Base-by-base conservation (phyloP, 2,329 filamentous ascomycete genomes). In the Rhynchosporium graminicola region DNA sequence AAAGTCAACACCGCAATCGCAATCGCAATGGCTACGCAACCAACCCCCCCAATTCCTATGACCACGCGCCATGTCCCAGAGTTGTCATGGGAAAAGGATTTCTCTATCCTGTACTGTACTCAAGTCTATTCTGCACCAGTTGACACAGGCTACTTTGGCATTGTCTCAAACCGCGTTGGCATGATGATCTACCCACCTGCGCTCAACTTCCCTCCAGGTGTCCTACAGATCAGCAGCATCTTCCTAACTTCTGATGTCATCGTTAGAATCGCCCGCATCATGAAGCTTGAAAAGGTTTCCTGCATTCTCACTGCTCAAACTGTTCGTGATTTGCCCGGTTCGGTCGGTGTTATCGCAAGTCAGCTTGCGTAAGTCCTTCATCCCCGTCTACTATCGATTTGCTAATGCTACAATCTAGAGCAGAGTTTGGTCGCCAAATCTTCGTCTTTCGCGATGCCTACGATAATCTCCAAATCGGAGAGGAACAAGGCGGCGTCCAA, bases 11-110 rank as follows among this genome's bases (percentile, higher is more conserved):
- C 7, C 20, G 20, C 20, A 20, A 8, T 46, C 45, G 45, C 45
- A 46, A 26, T 46, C 45, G 46, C 46, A 31, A 50, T 50, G 46
- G 46, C 46, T 50, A 31, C 26, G 9, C 46, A 31, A 33, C 46
- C 7, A 29, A 28, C 10, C 28, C 15, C 46, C 9, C 46, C 46
- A 20, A 31, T 8, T 28, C 4, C 42, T 2, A 45, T 50, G 26
- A 36, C 33, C 33, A 6, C 33, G 9, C 29, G 46, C 46, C 10
- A 10, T 31, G 46, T 13, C 7, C 46, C 46, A 5, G 10, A 15
- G 1, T 8, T 10, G 8, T 3, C 4, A 12, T 31, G 20, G 26
- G 4, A 7, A 9, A 31, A 50, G 26, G 12, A 50, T 26, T 2
- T 9, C 4, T 31, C 31, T 10, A 31, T 31, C 9, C 26, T 13